Evolutionary conservation across 208 protist genomes (phyloP).

Genomic region (Crithidia expoeki): DNA sequence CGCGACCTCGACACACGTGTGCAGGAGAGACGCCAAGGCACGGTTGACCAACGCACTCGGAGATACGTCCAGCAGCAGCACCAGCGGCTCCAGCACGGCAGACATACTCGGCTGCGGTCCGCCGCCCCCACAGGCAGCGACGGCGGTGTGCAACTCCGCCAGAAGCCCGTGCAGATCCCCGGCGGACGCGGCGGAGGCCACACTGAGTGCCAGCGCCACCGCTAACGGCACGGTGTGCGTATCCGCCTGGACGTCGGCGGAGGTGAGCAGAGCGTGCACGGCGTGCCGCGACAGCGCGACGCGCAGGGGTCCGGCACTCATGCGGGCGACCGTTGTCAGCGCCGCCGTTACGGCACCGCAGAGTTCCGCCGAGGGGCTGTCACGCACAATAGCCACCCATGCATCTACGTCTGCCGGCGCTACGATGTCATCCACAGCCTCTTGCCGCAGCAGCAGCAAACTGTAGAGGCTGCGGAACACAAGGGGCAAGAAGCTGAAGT

Average conservation of each 20-base stretch:
- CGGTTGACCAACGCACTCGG: constrained; percentile 39
- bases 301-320: constrained; percentile 31
- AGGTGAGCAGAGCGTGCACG: constrained; percentile 15
- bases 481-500: constrained; percentile 56
- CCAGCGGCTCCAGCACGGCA: constrained; percentile 55
- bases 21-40: constrained; percentile 33
- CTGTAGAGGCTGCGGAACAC: constrained; percentile 51
- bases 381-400: constrained; percentile 34
- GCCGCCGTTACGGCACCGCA: constrained; percentile 33
- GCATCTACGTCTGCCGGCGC: constrained; percentile 28
- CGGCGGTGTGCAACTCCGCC: neutral
- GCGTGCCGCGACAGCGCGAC: constrained; percentile 20
- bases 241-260: constrained; percentile 52
- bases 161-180: constrained; percentile 17
- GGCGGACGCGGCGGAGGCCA: neutral
- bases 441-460: constrained; percentile 53
- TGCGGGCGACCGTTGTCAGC: constrained; percentile 30
- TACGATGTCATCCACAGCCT: constrained; percentile 28
- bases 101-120: neutral
- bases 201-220: constrained; percentile 8
- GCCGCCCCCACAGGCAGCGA: neutral
- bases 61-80: constrained; percentile 76
- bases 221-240: constrained; percentile 28
- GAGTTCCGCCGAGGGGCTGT: constrained; percentile 44
- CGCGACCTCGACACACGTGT: neutral